Evolutionary conservation across 192 early-diverging fungal genomes (phyloP), one percentile per base, ranked within the genome.

Genomic region (Coemansia sp.): DNA sequence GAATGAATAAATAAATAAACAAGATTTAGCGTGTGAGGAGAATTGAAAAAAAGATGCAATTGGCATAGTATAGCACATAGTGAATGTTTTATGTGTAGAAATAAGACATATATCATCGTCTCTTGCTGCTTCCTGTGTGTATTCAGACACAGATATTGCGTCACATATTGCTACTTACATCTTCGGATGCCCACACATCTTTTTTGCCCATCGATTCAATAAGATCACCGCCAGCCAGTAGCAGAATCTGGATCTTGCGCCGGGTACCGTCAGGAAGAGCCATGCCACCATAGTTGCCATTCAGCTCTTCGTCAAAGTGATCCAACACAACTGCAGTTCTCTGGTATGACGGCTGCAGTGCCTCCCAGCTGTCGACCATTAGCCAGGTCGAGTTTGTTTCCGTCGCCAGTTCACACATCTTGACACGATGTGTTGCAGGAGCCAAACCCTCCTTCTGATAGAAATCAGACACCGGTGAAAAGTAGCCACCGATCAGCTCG

Each of bases 311-410:
- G 57, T 97, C 82, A 74, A 99, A 95, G 65, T 99, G 97, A 77
- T 96, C 92, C 18, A 99, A 60, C 3, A 97, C 96, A 55, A 86
- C 72, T 1, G 89, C 90, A 0, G 96, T 97, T 17, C 88, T 73
- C 56, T 86, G 84, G 53, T 93, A 96, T 29, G 78, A 81, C 13
- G 70, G 58, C 63, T 93, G 90, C 46, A 82, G 46, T 37, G 86
- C 79, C 59, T 99, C 96, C 94, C 94, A 99, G 39, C 81, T 77
- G 77, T 99, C 96, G 13, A 96, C 92, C 90, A 94, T 95, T 19
- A 99, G 64, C 91, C 92, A 99, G n/a, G 81, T 68, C 35, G 88
- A 90, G 35, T 81, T 87, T 43, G 84, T 83, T 50, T 88, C 81
- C 1, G 87, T 84, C 3, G 93, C 94, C 28, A 91, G 62, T 53